These are phyloP conservation scores for Silene vulgaris DNA, from an alignment of 179 eudicot genomes.

Conservation along the genomic window DNA sequence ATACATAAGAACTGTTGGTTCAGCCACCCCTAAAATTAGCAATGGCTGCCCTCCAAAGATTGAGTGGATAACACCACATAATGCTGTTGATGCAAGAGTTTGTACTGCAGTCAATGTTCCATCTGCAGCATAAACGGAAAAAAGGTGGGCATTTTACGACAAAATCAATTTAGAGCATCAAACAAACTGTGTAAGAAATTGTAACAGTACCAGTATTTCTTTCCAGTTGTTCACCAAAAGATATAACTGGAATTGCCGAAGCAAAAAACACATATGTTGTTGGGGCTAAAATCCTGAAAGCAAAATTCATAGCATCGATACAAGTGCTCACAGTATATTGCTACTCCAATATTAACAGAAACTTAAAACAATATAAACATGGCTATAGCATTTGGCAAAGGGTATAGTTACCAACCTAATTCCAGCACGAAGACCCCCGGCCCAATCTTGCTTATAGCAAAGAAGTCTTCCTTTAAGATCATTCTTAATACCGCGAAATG, in stretches of 20 bases:
- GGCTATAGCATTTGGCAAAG: not conserved
- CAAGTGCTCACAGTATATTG: not conserved
- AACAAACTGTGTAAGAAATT: not conserved
- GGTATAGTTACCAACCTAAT: slow-evolving; percentile 52
- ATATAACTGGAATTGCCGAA: slow-evolving; percentile 97
- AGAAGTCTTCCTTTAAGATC: slow-evolving; percentile 75
- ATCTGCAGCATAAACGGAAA: slow-evolving; percentile 39
- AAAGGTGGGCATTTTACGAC: slow-evolving; percentile 10
- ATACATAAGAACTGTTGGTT: slow-evolving; percentile 97
- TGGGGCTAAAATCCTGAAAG: slow-evolving; percentile 85
- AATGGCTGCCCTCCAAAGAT: slow-evolving; percentile 94
- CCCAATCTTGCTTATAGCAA: slow-evolving; percentile 98
- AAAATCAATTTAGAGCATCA: too few relatives aligned
- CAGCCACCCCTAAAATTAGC: slow-evolving; percentile 94
- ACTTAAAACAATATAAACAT: not conserved
- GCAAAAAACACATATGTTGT: slow-evolving; percentile 97
- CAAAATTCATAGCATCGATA: slow-evolving; percentile 16
- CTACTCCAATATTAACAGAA: not conserved
- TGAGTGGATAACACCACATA: slow-evolving; percentile 93
- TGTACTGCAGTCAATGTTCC: slow-evolving; percentile 93
- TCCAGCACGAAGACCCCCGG: slow-evolving; percentile 87
- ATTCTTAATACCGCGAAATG: slow-evolving; percentile 88
- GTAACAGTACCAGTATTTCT: slow-evolving; percentile 60
- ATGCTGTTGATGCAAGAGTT: slow-evolving; percentile 90
- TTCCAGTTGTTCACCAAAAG: slow-evolving; percentile 96